Conservation (phyloP, 2,329 filamentous ascomycete genomes). For the Fusarium siculi region DNA sequence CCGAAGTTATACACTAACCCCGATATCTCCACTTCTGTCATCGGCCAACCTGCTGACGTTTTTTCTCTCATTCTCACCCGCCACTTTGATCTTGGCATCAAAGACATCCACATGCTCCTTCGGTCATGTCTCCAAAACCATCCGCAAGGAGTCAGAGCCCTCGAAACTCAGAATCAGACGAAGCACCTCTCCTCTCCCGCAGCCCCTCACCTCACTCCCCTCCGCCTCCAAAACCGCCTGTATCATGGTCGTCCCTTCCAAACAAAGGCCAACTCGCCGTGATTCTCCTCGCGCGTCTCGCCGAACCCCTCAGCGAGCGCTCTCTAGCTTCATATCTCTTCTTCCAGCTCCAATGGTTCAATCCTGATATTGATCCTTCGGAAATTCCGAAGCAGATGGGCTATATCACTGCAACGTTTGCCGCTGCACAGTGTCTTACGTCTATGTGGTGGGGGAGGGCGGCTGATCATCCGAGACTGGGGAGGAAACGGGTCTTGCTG, state of each 20-base stretch:
- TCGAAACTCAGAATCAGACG: not conserved
- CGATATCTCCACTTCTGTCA: not conserved
- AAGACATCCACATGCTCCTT: not conserved
- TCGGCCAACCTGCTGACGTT: not conserved
- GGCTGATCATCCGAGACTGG: constrained; percentile 70
- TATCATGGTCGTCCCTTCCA: constrained; percentile 65
- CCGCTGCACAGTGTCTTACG: constrained; percentile 82
- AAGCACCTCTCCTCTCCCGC: not conserved
- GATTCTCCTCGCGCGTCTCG: constrained; percentile 80
- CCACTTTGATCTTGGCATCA: not conserved
- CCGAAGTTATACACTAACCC: not conserved
- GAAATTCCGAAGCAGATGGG: constrained; percentile 82
- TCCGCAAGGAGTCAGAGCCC: not conserved
- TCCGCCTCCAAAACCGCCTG: not conserved
- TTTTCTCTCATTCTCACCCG: not conserved
- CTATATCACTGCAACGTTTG: constrained; percentile 81
- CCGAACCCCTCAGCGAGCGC: constrained; percentile 84
- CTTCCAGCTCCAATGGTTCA: constrained; percentile 86
- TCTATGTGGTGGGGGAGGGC: constrained; percentile 85
- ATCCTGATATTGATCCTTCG: constrained; percentile 63
- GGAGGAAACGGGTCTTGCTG: constrained; percentile 81
- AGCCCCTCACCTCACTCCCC: not conserved
- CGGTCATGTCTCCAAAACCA: not conserved
- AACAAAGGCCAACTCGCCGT: constrained; percentile 81
- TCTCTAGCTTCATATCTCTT: constrained; percentile 83